Evolutionary conservation across 352 stramenopile species (phyloP).

Genomic region (Lagenidium sp.): DNA sequence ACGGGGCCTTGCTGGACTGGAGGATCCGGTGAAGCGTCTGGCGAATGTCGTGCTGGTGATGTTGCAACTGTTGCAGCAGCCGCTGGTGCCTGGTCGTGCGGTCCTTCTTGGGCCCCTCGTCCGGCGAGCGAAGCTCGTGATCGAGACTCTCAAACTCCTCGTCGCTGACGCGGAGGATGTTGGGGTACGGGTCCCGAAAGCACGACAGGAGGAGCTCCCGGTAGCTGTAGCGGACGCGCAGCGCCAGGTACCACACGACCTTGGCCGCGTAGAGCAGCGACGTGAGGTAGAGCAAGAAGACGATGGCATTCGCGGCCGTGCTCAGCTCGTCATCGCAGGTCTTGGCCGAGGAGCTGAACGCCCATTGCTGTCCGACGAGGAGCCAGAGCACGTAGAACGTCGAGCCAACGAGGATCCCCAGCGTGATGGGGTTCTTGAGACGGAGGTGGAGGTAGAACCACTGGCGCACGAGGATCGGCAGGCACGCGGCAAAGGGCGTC

Average conservation of each 20-base stretch:
- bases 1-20: no score
- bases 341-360: conserved; percentile 19
- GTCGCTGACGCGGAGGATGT: conserved; percentile 16
- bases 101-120: not conserved
- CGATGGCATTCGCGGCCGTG: conserved; percentile 18
- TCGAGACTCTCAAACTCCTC: conserved; percentile 15
- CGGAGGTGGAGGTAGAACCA: conserved; percentile 33
- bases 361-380: conserved; percentile 21
- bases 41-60: conserved; percentile 13
- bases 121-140: not conserved
- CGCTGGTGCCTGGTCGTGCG: no score
- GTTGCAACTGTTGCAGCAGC: conserved; percentile 10
- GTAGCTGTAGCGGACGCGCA: conserved; percentile 23
- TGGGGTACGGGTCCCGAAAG: conserved; percentile 21
- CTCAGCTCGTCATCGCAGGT: conserved; percentile 26
- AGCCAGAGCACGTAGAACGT: conserved; percentile 21
- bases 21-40: conserved; percentile 11
- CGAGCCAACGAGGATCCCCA: conserved; percentile 8
- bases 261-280: conserved; percentile 24
- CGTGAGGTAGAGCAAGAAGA: conserved; percentile 21
- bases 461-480: conserved; percentile 23
- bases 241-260: conserved; percentile 27
- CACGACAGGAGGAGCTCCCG: conserved; percentile 20
- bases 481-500: conserved; percentile 18
- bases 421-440: conserved; percentile 12